phyloP scores from a whole-genome alignment of 2,329 filamentous ascomycete genomes.

The Fusarium pseudoanthophilum region DNA sequence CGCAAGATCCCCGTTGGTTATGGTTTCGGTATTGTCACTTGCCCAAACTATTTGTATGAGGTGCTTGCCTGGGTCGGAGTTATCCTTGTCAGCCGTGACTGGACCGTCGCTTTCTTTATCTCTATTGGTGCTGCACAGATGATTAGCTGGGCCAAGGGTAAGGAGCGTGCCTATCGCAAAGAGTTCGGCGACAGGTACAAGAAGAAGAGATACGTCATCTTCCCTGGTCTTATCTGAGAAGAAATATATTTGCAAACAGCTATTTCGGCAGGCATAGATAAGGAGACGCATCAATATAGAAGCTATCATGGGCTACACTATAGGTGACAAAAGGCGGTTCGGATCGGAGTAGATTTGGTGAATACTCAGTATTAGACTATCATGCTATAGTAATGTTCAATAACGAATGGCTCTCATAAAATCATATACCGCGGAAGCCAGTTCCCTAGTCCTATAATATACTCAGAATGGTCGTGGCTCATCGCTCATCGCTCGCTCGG shows the following conservation, averaged over 20 bases:
- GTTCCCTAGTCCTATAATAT: conserved; percentile 4
- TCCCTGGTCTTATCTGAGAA: conserved; percentile 78
- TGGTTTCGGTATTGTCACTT: conserved; percentile 88
- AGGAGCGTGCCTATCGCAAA: conserved; percentile 88
- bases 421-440: background rate
- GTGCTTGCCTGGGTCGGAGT: conserved; percentile 87
- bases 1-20: conserved; percentile 88
- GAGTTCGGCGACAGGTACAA: conserved; percentile 95
- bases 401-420: conserved; percentile 1
- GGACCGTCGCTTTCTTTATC: conserved; percentile 81
- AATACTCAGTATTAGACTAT: conserved; percentile 6
- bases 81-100: conserved; percentile 81
- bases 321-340: conserved; percentile 2
- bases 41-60: conserved; percentile 98
- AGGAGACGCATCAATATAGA: background rate
- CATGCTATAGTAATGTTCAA: background rate
- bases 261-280: background rate
- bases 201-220: conserved; percentile 87
- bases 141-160: conserved; percentile 88
- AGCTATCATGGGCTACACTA: background rate
- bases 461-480: background rate
- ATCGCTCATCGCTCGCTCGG: conserved; percentile 2
- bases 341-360: conserved; percentile 4
- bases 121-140: conserved; percentile 80
- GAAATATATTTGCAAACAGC: no score